A percentile compares a stretch with the other conserved stretches of the same genome.
These are phyloP conservation scores for Marasmius tenuissimus DNA, from an alignment of 1,284 basidiomycete species.

Conservation along the genomic window DNA sequence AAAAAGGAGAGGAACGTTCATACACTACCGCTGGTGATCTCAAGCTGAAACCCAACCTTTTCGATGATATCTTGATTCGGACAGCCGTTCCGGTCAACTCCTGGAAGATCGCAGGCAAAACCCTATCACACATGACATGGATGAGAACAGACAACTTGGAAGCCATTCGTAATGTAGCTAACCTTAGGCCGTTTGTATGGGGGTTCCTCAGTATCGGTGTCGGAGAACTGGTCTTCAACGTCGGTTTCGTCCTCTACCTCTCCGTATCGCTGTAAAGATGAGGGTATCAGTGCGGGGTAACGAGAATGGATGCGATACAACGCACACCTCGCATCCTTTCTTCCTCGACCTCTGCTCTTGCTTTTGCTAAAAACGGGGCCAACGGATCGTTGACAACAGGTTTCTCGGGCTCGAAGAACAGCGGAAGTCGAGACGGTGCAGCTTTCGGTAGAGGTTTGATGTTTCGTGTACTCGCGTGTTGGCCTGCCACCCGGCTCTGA, in stretches of 20 bases:
- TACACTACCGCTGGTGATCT: neutral
- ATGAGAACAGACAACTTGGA: neutral
- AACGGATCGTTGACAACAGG: constrained; percentile 48
- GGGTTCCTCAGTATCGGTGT: constrained; percentile 22
- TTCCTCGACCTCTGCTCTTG: constrained; percentile 45
- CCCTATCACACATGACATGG: constrained; percentile 34
- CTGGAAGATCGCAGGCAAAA: constrained; percentile 60
- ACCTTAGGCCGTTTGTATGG: neutral
- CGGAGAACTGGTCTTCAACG: constrained; percentile 19
- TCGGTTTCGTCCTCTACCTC: constrained; percentile 20
- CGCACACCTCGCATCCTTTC: constrained; percentile 33
- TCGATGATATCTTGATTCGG: constrained; percentile 69
- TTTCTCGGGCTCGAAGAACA: neutral
- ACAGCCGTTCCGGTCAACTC: constrained; percentile 31
- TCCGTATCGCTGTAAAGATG: constrained; percentile 4
- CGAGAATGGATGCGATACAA: neutral
- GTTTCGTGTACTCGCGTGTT: neutral
- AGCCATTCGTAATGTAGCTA: neutral
- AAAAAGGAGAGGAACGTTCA: constrained; percentile 6
- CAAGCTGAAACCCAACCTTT: constrained; percentile 42
- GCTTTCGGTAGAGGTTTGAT: neutral
- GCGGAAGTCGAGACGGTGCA: constrained; percentile 6
- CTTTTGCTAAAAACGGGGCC: constrained; percentile 59
- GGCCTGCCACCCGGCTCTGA: neutral
- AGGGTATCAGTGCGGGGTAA: neutral